These are phyloP conservation scores for Nigrospora sphaerica DNA, from an alignment of 2,329 filamentous ascomycete species.

Conservation along the genomic window DNA sequence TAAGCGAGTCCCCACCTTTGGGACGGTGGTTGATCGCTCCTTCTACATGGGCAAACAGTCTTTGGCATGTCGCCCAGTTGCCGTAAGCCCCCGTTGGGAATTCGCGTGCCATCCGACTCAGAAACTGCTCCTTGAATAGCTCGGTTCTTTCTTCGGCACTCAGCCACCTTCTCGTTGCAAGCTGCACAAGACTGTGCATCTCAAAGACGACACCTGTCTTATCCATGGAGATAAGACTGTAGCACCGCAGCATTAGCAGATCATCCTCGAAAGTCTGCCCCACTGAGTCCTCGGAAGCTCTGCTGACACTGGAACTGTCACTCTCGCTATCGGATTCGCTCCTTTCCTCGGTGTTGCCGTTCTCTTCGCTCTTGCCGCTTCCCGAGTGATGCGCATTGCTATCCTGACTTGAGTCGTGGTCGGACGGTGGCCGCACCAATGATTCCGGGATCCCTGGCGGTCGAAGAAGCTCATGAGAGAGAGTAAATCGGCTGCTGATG, in stretches of 20 bases:
- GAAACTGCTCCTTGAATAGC: slow-evolving; percentile 1
- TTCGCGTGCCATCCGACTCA: neutral
- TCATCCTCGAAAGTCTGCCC: slow-evolving; percentile 29
- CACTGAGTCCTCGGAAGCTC: no score
- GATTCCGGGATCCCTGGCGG: slow-evolving; percentile 17
- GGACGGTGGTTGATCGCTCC: no score
- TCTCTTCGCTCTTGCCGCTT: no score
- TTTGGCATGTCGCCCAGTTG: neutral
- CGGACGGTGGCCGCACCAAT: neutral
- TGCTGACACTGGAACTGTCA: slow-evolving; percentile 2
- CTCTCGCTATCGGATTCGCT: neutral
- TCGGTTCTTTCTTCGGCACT: slow-evolving; percentile 4
- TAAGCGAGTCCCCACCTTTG: slow-evolving; percentile 1
- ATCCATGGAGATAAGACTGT: slow-evolving; percentile 23
- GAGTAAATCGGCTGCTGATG: slow-evolving; percentile 31
- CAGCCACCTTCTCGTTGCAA: slow-evolving; percentile 27
- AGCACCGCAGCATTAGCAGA: slow-evolving; percentile 25
- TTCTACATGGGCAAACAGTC: neutral
- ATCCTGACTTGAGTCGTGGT: no score
- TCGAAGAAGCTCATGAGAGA: slow-evolving; percentile 41
- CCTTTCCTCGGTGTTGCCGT: slow-evolving; percentile 7
- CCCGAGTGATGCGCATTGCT: no score
- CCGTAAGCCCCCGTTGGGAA: neutral
- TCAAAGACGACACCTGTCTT: slow-evolving; percentile 20
- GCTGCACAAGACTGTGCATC: slow-evolving; percentile 35